Evolutionary conservation across 768 basidiomycete genomes (phyloP).

Genomic region (Nidularia sp.): DNA sequence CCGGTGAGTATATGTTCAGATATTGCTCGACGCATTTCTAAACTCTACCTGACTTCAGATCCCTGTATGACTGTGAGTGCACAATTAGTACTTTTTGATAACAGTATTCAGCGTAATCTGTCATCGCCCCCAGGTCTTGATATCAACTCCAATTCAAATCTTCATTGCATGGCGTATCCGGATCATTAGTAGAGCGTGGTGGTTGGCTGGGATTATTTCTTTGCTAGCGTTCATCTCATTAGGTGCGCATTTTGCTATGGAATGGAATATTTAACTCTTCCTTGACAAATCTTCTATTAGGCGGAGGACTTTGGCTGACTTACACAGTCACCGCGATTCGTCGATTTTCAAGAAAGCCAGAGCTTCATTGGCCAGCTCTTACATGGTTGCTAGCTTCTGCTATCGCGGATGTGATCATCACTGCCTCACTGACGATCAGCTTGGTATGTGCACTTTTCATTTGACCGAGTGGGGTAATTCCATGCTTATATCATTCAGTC

Average conservation of each 20-base stretch:
- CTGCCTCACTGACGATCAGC: slow-evolving; percentile 31
- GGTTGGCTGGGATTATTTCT: slow-evolving; percentile 19
- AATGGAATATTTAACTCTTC: too few species aligned
- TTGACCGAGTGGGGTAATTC: not conserved
- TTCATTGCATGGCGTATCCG: slow-evolving; percentile 38
- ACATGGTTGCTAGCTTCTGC: slow-evolving; percentile 43
- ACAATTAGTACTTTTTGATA: not conserved
- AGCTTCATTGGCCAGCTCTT: slow-evolving; percentile 25
- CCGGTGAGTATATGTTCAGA: slow-evolving; percentile 14
- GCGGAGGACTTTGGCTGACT: slow-evolving; percentile 26
- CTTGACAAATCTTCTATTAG: slow-evolving; percentile 8
- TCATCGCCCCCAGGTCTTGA: slow-evolving; percentile 18
- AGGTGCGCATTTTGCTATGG: slow-evolving; percentile 13
- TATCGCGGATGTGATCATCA: slow-evolving; percentile 43
- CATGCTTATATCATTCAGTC: slow-evolving; percentile 18
- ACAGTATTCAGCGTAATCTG: not conserved
- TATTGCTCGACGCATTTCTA: not conserved
- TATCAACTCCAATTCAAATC: slow-evolving; percentile 35
- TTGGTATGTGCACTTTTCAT: slow-evolving; percentile 27
- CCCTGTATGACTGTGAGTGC: slow-evolving; percentile 27
- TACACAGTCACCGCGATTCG: slow-evolving; percentile 17
- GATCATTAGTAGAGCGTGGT: slow-evolving; percentile 21
- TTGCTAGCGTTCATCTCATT: slow-evolving; percentile 23
- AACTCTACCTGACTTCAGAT: slow-evolving; percentile 12
- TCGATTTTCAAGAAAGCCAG: slow-evolving; percentile 20